Evolutionary conservation across 805 yeast species (phyloP).

Genomic region (Candida rishiriensis): DNA sequence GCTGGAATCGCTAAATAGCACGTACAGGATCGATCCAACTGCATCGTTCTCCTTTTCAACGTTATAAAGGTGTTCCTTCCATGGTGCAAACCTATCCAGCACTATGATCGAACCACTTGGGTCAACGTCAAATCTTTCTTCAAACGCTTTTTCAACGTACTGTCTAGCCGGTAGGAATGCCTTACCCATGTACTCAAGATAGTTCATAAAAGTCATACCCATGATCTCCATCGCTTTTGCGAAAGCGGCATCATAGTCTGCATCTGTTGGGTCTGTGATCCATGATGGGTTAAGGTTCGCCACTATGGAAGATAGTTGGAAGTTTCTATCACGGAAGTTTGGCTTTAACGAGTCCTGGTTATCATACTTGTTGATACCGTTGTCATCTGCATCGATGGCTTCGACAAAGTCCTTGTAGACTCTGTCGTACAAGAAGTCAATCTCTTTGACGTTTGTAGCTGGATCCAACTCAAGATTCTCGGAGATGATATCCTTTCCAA

Average conservation of each 20-base stretch:
- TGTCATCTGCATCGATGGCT: slow-evolving; percentile 93
- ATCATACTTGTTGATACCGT: slow-evolving; percentile 76
- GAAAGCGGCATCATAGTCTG: slow-evolving; percentile 63
- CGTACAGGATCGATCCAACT: slow-evolving; percentile 62
- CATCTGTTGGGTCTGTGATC: slow-evolving; percentile 66
- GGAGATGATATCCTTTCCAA: slow-evolving; percentile 64
- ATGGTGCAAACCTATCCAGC: slow-evolving; percentile 77
- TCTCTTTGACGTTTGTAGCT: slow-evolving; percentile 32
- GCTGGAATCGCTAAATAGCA: slow-evolving; percentile 72
- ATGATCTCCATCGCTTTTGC: slow-evolving; percentile 69
- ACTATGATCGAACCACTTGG: slow-evolving; percentile 68
- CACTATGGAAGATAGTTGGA: slow-evolving; percentile 74
- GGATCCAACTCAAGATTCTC: slow-evolving; percentile 41
- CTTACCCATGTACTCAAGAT: slow-evolving; percentile 67
- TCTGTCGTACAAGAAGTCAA: slow-evolving; percentile 65
- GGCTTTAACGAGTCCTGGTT: slow-evolving; percentile 47
- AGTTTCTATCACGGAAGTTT: slow-evolving; percentile 65
- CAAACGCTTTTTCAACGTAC: slow-evolving; percentile 69
- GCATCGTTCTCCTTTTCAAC: slow-evolving; percentile 60
- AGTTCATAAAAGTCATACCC: slow-evolving; percentile 72
- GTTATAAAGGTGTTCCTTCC: slow-evolving; percentile 88
- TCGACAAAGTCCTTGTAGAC: slow-evolving; percentile 86
- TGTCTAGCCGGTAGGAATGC: slow-evolving; percentile 90
- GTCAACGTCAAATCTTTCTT: slow-evolving; percentile 55
- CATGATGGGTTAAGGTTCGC: slow-evolving; percentile 81